Evolutionary conservation across 805 yeast genomes (phyloP).

Genomic region (Candida palmyrensis): DNA sequence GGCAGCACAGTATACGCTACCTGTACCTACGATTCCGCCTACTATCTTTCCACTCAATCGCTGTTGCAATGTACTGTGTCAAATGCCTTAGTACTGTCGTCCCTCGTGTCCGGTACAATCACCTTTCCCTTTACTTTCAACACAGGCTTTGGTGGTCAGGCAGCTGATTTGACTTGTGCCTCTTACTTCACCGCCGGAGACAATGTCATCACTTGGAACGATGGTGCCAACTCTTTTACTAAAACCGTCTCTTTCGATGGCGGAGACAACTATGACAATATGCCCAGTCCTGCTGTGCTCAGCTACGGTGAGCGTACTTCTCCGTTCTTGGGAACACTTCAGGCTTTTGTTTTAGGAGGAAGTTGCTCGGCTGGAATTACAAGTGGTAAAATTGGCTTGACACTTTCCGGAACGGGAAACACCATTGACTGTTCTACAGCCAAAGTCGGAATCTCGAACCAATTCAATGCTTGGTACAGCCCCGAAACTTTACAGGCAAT

Average conservation of each 20-base stretch:
- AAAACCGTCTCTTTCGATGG: slow-evolving; percentile 5
- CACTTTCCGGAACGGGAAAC: slow-evolving; percentile 12
- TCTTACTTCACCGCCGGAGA: slow-evolving; percentile 7
- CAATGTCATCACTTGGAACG: slow-evolving; percentile 8
- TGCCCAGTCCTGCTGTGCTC: background rate
- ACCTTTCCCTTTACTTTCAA: slow-evolving; percentile 10
- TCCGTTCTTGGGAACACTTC: slow-evolving; percentile 10
- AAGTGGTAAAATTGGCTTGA: slow-evolving; percentile 18
- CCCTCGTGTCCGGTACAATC: slow-evolving; percentile 7
- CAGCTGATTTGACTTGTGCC: slow-evolving; percentile 6
- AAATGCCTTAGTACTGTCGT: background rate
- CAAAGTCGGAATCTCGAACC: slow-evolving; percentile 15
- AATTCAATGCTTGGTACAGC: slow-evolving; percentile 16
- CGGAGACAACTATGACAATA: background rate
- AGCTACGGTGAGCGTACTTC: background rate
- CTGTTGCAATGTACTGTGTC: slow-evolving; percentile 9
- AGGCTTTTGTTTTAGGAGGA: slow-evolving; percentile 10
- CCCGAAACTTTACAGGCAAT: slow-evolving; percentile 8
- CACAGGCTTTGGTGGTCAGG: slow-evolving; percentile 7
- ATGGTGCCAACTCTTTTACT: slow-evolving; percentile 8
- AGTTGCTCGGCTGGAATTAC: slow-evolving; percentile 12
- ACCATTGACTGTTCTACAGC: slow-evolving; percentile 16
- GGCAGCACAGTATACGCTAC: slow-evolving; percentile 6
- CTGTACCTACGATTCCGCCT: slow-evolving; percentile 8
- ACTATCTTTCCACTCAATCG: slow-evolving; percentile 5